phyloP scores from a whole-genome alignment of 305 asterid species.

The Nicotiana rustica region DNA sequence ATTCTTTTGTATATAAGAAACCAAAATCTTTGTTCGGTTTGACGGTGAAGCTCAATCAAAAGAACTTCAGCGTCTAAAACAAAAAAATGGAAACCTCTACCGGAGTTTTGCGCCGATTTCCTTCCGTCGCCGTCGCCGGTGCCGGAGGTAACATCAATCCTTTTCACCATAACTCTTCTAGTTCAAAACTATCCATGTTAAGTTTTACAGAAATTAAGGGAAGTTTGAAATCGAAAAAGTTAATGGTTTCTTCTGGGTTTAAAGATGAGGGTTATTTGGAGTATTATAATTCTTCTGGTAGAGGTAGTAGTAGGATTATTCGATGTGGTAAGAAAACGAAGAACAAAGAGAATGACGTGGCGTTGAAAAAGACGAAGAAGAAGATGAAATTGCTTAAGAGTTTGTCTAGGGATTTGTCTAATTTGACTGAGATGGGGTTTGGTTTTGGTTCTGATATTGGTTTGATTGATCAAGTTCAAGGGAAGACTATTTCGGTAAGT shows the following conservation, averaged over 20 bases:
- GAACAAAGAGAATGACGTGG: slow-evolving; percentile 42
- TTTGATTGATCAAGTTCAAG: slow-evolving; percentile 58
- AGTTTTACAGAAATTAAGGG: neutral
- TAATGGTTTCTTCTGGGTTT: slow-evolving; percentile 44
- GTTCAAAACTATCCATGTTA: slow-evolving; percentile 24
- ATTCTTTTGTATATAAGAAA: too few relatives aligned
- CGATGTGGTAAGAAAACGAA: slow-evolving; percentile 43
- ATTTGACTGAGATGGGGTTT: slow-evolving; percentile 38
- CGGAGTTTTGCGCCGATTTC: slow-evolving; percentile 13
- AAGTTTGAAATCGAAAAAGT: slow-evolving; percentile 32
- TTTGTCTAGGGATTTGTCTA: slow-evolving; percentile 56
- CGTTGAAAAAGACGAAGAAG: slow-evolving; percentile 59
- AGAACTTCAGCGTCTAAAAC: slow-evolving; percentile 35
- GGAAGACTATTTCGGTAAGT: slow-evolving; percentile 65
- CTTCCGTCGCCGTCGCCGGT: slow-evolving; percentile 15
- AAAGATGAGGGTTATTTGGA: slow-evolving; percentile 59
- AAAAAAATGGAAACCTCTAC: slow-evolving; percentile 20
- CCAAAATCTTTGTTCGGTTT: neutral
- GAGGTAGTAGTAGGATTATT: slow-evolving; percentile 31
- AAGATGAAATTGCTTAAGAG: slow-evolving; percentile 73
- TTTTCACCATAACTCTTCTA: neutral
- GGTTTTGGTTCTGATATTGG: neutral
- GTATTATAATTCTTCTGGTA: slow-evolving; percentile 52
- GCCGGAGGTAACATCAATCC: neutral
- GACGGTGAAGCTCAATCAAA: slow-evolving; percentile 1